phyloP scores from a whole-genome alignment of 2,329 filamentous ascomycete species.

The Diaporthe citri region DNA sequence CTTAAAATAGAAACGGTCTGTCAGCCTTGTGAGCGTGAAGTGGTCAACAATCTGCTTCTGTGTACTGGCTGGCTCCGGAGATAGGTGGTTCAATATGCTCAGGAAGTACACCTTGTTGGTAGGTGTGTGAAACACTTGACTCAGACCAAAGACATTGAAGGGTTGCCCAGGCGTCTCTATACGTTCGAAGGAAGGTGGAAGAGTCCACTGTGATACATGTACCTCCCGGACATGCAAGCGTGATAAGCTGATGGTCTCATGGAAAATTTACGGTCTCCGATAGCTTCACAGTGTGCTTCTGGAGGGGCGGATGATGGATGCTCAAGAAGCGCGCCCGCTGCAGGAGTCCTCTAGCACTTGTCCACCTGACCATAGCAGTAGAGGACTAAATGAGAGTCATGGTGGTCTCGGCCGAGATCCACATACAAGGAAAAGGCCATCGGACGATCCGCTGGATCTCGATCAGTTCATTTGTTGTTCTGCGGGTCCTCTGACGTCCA shows the following conservation, averaged over 20 bases:
- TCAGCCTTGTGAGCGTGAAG: slow-evolving; percentile 29
- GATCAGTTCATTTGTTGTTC: slow-evolving; percentile 17
- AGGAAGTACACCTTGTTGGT: too few relatives aligned
- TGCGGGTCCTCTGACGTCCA: slow-evolving; percentile 13
- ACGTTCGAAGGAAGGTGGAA: too few relatives aligned
- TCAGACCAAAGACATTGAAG: neutral
- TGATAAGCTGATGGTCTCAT: neutral
- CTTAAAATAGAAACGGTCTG: slow-evolving; percentile 33
- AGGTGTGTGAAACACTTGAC: slow-evolving; percentile 10
- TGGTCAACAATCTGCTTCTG: neutral
- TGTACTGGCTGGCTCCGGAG: neutral
- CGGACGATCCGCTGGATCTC: slow-evolving; percentile 34
- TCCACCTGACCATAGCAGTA: neutral
- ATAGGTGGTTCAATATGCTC: neutral
- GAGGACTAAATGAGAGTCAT: slow-evolving; percentile 23
- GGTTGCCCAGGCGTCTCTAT: neutral
- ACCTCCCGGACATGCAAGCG: neutral
- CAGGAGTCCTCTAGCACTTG: neutral
- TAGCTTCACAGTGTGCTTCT: neutral
- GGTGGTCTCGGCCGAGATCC: slow-evolving; percentile 33
- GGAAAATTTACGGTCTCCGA: neutral
- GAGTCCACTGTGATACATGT: neutral
- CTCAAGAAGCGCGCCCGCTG: neutral
- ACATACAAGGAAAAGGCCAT: slow-evolving; percentile 18
- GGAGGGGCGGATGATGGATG: neutral